phyloP scores from a whole-genome alignment of 2,329 filamentous ascomycete species.

The Orbilia brochopaga region DNA sequence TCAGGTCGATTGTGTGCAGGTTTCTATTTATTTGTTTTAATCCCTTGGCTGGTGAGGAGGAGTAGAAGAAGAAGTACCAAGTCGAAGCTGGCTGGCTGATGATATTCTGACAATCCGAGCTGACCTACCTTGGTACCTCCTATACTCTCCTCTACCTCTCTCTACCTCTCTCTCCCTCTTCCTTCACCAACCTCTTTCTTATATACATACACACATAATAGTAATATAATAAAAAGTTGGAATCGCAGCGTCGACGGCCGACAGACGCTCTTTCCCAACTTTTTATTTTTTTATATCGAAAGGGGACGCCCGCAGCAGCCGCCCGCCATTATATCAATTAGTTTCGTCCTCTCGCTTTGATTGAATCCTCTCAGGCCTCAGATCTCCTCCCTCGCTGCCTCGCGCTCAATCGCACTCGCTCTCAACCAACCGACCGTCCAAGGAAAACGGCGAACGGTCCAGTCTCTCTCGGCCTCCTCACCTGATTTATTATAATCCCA shows the following conservation, averaged over 20 bases:
- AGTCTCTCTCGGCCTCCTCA: too few species aligned
- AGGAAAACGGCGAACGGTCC: neutral
- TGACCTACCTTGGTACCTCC: conserved; percentile 1
- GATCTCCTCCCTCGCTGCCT: neutral
- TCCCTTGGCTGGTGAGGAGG: neutral
- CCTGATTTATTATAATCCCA: neutral
- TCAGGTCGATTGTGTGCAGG: neutral
- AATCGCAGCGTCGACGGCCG: conserved; percentile 13
- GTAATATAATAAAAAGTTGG: neutral
- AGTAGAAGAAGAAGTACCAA: too few species aligned
- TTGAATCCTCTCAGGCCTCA: too few species aligned
- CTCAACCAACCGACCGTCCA: conserved; percentile 2
- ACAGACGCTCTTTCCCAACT: conserved; percentile 15
- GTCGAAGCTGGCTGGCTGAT: neutral
- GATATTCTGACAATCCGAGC: neutral
- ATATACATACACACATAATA: too few species aligned
- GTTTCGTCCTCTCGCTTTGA: neutral
- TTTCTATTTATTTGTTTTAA: conserved; percentile 31
- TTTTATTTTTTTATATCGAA: conserved; percentile 15
- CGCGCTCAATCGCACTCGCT: conserved; percentile 1
- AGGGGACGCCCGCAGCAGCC: conserved; percentile 6
- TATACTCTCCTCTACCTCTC: too few species aligned
- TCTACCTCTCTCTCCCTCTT: neutral
- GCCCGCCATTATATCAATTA: conserved; percentile 6
- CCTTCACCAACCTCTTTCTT: conserved; percentile 21